These are phyloP conservation scores for Trametes polyzona DNA, from an alignment of 1,284 basidiomycete genomes.

Conservation along the genomic window DNA sequence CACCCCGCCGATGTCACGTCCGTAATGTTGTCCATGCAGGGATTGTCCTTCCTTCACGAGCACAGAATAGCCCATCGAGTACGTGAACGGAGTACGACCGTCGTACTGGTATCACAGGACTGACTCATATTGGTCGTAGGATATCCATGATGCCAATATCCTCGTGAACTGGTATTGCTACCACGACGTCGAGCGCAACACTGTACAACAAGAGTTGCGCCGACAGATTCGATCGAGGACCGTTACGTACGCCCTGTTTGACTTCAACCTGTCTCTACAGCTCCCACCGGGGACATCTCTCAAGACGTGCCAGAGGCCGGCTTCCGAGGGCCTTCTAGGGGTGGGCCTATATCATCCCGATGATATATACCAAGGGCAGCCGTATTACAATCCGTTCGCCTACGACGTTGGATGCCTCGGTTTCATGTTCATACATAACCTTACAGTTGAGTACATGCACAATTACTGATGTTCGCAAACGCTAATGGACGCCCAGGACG, in stretches of 20 bases:
- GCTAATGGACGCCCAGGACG: not conserved
- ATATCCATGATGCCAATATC: conserved; percentile 3
- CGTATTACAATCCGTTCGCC: conserved; percentile 7
- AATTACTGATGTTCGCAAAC: too few relatives aligned
- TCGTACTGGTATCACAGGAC: too few relatives aligned
- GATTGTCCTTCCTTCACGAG: not conserved
- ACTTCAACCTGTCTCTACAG: conserved; percentile 7
- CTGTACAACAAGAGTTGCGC: not conserved
- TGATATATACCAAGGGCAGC: not conserved
- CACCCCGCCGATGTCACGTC: not conserved
- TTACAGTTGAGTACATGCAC: not conserved
- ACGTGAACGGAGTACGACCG: not conserved
- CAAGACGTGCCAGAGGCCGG: not conserved
- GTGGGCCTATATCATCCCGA: not conserved
- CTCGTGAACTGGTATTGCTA: conserved; percentile 6
- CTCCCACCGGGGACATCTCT: conserved; percentile 1
- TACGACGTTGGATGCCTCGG: conserved; percentile 1
- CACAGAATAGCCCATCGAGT: conserved; percentile 2
- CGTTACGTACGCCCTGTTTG: conserved; percentile 5
- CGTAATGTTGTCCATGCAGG: not conserved
- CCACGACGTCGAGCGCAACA: not conserved
- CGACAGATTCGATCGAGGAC: not conserved
- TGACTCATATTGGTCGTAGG: not conserved
- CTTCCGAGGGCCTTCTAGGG: not conserved
- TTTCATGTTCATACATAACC: not conserved